These are phyloP conservation scores for Cucumis hystrix DNA, from an alignment of 306 rosid species.

Conservation along the genomic window DNA sequence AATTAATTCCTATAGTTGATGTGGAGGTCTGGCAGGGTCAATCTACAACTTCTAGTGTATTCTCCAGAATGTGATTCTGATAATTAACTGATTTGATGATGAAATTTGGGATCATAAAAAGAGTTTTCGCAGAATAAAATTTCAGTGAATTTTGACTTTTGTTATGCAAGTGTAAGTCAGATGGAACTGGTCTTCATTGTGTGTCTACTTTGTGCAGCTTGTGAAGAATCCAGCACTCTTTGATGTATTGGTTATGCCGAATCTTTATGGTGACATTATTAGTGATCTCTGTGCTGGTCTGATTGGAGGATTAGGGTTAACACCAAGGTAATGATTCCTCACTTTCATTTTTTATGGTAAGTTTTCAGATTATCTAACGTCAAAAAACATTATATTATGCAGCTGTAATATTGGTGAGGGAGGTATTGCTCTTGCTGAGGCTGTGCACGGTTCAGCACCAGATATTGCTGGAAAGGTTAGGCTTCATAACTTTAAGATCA, in stretches of 20 bases:
- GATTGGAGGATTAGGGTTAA: slow-evolving; percentile 95
- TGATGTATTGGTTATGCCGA: slow-evolving; percentile 99
- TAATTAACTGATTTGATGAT: not conserved
- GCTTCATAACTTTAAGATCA: not conserved
- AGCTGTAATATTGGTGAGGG: slow-evolving; percentile 98
- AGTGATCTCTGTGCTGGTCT: slow-evolving; percentile 99
- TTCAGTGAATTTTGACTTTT: not conserved
- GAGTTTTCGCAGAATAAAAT: not conserved
- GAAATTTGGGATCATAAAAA: not conserved
- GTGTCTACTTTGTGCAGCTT: slow-evolving; percentile 44
- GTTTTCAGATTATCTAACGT: not conserved
- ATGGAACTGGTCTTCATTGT: not conserved
- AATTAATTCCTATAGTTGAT: not conserved
- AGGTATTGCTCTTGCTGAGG: slow-evolving; percentile 99
- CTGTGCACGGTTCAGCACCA: slow-evolving; percentile 99
- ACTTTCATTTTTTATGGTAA: not conserved
- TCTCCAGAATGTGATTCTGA: not conserved
- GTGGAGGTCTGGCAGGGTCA: not conserved
- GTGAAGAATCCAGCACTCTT: slow-evolving; percentile 94
- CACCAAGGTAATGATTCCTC: slow-evolving; percentile 56
- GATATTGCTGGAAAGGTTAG: slow-evolving; percentile 99
- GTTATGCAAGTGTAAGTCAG: not conserved
- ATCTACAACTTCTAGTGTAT: not conserved
- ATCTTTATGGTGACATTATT: slow-evolving; percentile 95
- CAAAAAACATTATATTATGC: slow-evolving; percentile 16